These are phyloP conservation scores for Amanita phalloides DNA, from an alignment of 768 basidiomycete species.

Conservation along the genomic window DNA sequence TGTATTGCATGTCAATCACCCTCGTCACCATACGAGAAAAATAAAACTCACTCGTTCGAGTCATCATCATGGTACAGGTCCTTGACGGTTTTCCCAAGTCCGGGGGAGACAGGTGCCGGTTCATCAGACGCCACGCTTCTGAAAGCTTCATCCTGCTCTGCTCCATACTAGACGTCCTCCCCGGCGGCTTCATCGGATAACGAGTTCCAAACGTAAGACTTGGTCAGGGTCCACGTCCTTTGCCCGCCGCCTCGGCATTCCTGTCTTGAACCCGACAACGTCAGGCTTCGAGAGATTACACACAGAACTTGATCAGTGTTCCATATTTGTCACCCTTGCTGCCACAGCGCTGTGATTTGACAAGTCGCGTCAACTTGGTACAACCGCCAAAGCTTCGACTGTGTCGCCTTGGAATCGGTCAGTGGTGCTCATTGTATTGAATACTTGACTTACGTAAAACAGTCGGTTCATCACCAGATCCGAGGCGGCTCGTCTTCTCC, in stretches of 20 bases:
- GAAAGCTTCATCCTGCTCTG: not conserved
- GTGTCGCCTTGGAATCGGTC: too few species aligned
- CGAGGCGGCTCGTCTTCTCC: not conserved
- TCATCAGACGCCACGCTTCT: not conserved
- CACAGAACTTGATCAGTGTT: too few species aligned
- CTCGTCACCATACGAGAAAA: not conserved
- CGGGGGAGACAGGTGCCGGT: too few species aligned
- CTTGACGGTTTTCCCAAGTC: not conserved
- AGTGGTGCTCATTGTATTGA: too few species aligned
- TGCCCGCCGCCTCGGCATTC: not conserved
- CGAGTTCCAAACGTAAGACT: not conserved
- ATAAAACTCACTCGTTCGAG: not conserved
- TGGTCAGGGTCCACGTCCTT: not conserved
- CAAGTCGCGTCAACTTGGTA: too few species aligned
- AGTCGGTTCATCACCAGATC: not conserved
- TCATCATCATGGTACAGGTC: not conserved
- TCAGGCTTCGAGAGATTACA: not conserved
- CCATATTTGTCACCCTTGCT: too few species aligned
- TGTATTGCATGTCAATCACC: not conserved
- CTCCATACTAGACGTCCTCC: not conserved
- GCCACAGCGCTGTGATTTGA: too few species aligned
- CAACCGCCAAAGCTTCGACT: too few species aligned
- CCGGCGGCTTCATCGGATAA: not conserved
- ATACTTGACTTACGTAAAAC: too few species aligned
- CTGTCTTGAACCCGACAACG: not conserved